Base-by-base conservation (phyloP, 352 stramenopile genomes). In the Vaucheria bursata region DNA sequence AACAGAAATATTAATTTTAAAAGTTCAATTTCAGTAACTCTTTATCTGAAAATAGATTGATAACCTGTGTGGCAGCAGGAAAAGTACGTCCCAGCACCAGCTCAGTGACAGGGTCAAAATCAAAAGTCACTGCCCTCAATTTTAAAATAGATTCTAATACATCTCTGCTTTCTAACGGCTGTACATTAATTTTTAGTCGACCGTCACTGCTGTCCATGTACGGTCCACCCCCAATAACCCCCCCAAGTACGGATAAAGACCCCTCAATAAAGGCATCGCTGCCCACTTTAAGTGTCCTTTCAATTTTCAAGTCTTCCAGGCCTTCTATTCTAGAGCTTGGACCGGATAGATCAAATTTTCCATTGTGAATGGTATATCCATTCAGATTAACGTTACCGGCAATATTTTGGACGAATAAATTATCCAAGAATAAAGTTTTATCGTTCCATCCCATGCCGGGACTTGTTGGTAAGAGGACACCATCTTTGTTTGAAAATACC, bases 121-220 rank as follows among this genome's bases (percentile, higher is more conserved):
- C 0, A 6, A 8, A 34, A n/a, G 6, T 66, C 7, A 39, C 76
- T 38, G 34, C 71, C 70, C 77, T 31, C n/a, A 82, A 39, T 12
- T 32, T n/a, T 34, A 65, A 64, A 3, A 82, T 39, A 38, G 31
- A 35, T 35, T 18, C 29, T 6, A 69, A n/a, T 29, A 73, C 77
- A 2, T 79, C 77, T 12, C 29, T 35, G 0, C 31, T 34, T 36
- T 34, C 36, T 0, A 82, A 45, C 1, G 34, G 35, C 12, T 36
- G 5, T 31, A 82, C 71, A 7, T 79, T 18, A 5, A 37, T 32
- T 66, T 82, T 82, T 18, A 82, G 31, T 49, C 77, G 68, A 1
- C 37, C 73, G 65, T 82, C 77, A 0, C 70, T 79, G 3, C 65
- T 79, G 32, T 82, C 77, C 77, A 82, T 82, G 38, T 82, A 82